Evolutionary conservation across 2,329 filamentous ascomycete genomes (phyloP), one percentile per base, ranked within the genome.

Genomic region (Colletotrichum navitas): DNA sequence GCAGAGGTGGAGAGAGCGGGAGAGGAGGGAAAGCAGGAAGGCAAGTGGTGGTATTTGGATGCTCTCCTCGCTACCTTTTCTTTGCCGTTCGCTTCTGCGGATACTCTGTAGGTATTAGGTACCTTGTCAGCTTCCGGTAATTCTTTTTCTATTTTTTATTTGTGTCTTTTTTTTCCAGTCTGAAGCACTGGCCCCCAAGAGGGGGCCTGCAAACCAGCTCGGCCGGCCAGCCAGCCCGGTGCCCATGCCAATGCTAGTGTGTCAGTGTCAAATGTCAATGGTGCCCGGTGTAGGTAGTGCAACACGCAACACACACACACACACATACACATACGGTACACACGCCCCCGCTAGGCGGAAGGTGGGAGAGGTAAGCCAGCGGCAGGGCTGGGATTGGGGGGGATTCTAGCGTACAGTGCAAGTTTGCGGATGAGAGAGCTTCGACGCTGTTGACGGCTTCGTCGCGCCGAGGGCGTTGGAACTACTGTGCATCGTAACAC

Each of bases 1-100:
- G 41, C 18, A 43, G 58, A 24, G 45, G 16, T 8, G 56, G 43
- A 51, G 24, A 66, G 67, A 26, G 49, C 29, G 26, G 49, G 29
- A 18, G 43, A 41, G 68, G 52, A 70, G 58, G 67, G 67, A 70
- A 36, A 26, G 55, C 6, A 49, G 29, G 52, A 29, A 21, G 34
- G 56, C 26, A 52, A 18, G 49, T 45, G 45, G 12, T 34, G 10
- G 16, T 56, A 47, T 54, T 55, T 68, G 52, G 43, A 65, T 68
- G 66, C 41, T 54, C 39, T 54, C 43, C 29, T 59, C 16, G 43
- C 39, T 41, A 59, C 52, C 47, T 43, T 67, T 52, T 60, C 55
- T 54, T 70, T 51, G 54, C 54, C 64, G 54, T 59, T 36, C 64
- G 66, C 61, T 62, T 45, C 45, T 14, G n/a, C n/a, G n/a, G n/a